phyloP scores from a whole-genome alignment of 768 basidiomycete species.

The Calocybe cyanea region DNA sequence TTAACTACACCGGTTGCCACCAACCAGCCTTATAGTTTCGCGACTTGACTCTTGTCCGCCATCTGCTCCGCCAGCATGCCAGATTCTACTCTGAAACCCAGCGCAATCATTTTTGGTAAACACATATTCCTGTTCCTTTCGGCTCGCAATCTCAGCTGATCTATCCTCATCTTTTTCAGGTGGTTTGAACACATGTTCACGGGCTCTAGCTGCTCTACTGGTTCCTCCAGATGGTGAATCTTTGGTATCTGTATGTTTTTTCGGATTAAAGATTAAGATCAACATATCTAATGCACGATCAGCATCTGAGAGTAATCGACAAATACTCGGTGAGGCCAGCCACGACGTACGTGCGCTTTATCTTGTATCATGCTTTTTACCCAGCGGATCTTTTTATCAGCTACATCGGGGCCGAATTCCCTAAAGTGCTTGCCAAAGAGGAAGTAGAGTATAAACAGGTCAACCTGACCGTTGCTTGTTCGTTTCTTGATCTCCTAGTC shows the following conservation, averaged over 20 bases:
- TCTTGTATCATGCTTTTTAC: not conserved
- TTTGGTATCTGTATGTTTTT: constrained; percentile 62
- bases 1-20: constrained; percentile 12
- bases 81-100: constrained; percentile 41
- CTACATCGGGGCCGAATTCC: constrained; percentile 76
- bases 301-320: constrained; percentile 72
- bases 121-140: not conserved
- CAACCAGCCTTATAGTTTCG: constrained; percentile 8
- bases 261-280: constrained; percentile 6
- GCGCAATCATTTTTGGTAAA: constrained; percentile 72
- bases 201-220: constrained; percentile 63
- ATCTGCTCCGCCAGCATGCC: constrained; percentile 25
- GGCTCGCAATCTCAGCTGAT: no score
- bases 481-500: constrained; percentile 23
- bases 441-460: constrained; percentile 79
- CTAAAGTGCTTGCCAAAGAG: constrained; percentile 60
- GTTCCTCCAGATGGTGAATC: constrained; percentile 65
- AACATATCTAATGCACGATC: constrained; percentile 16
- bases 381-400: constrained; percentile 29
- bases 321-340: constrained; percentile 70
- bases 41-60: constrained; percentile 8
- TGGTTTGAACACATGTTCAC: constrained; percentile 76
- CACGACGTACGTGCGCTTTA: constrained; percentile 56
- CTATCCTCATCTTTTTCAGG: constrained; percentile 37
- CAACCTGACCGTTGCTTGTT: constrained; percentile 73